Evolutionary conservation across 768 basidiomycete species (phyloP).

Genomic region (Podaxis rugospora): DNA sequence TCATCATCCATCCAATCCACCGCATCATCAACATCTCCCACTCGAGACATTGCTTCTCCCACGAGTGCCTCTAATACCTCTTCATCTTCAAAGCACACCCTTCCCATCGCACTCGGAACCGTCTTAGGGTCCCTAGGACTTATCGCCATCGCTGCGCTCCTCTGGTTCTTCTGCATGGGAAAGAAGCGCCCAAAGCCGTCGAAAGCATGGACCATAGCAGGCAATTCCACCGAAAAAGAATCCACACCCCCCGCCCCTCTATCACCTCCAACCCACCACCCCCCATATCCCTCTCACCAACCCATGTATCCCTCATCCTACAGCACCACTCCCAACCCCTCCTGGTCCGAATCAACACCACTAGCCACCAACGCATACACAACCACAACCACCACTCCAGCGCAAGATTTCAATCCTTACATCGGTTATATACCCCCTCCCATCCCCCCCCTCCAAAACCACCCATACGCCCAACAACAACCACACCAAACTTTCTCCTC

Average conservation of each 20-base stretch:
- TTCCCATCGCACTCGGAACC: conserved; percentile 30
- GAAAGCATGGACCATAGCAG: conserved; percentile 31
- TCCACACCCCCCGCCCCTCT: neutral
- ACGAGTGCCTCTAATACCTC: neutral
- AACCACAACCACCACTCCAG: neutral
- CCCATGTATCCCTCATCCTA: neutral
- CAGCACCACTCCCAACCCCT: neutral
- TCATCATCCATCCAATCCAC: conserved; percentile 10
- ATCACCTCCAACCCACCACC: neutral
- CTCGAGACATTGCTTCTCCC: conserved; percentile 15
- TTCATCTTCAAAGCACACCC: conserved; percentile 15
- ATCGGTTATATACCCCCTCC: too few species aligned
- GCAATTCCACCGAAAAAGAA: neutral
- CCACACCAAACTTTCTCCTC: neutral
- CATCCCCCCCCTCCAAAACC: neutral
- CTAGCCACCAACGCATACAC: neutral
- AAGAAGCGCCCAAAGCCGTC: conserved; percentile 26
- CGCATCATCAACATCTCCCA: conserved; percentile 16
- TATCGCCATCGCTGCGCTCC: conserved; percentile 20
- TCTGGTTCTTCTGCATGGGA: conserved; percentile 26
- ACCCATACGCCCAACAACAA: neutral
- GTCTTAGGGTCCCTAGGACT: conserved; percentile 28
- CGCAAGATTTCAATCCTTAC: neutral
- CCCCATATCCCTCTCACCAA: neutral
- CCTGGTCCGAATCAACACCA: neutral